Percentiles rank a stretch among this genome's conserved stretches.
Conservation (phyloP, 352 stramenopile species). For the Blastocystis sp. region DNA sequence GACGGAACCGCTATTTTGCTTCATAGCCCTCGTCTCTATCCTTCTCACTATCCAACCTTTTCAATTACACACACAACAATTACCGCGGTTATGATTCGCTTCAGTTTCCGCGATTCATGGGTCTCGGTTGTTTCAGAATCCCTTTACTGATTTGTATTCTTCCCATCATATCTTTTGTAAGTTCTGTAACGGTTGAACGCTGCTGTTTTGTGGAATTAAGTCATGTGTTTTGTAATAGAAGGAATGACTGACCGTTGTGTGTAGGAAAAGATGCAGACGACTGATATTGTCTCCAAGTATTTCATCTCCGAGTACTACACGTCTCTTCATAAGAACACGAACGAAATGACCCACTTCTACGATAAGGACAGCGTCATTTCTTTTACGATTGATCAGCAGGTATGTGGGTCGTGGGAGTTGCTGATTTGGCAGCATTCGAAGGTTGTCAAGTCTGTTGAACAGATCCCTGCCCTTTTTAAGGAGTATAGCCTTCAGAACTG, state of each 20-base stretch:
- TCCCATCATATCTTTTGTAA: not conserved
- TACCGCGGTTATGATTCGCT: not conserved
- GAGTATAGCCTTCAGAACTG: not conserved
- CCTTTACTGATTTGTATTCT: not conserved
- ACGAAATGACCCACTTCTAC: conserved; percentile 32
- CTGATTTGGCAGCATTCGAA: not conserved
- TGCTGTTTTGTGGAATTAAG: not conserved
- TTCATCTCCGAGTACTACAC: conserved; percentile 55
- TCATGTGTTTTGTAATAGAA: not conserved
- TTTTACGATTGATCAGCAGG: conserved; percentile 14
- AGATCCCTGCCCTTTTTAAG: not conserved
- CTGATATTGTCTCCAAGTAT: conserved; percentile 54
- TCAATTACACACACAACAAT: too few relatives aligned
- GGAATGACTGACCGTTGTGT: not conserved
- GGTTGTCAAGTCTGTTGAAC: not conserved
- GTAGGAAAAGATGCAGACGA: conserved; percentile 45
- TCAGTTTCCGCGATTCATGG: not conserved
- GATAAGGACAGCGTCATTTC: conserved; percentile 30
- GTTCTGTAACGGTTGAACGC: not conserved
- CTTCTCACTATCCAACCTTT: not conserved
- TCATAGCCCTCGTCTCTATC: not conserved
- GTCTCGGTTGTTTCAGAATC: too few relatives aligned
- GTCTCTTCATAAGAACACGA: conserved; percentile 16
- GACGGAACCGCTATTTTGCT: not conserved
- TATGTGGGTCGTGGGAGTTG: not conserved